These are phyloP conservation scores for Moricandia arvensis DNA, from an alignment of 345 rosid genomes.

Conservation along the genomic window DNA sequence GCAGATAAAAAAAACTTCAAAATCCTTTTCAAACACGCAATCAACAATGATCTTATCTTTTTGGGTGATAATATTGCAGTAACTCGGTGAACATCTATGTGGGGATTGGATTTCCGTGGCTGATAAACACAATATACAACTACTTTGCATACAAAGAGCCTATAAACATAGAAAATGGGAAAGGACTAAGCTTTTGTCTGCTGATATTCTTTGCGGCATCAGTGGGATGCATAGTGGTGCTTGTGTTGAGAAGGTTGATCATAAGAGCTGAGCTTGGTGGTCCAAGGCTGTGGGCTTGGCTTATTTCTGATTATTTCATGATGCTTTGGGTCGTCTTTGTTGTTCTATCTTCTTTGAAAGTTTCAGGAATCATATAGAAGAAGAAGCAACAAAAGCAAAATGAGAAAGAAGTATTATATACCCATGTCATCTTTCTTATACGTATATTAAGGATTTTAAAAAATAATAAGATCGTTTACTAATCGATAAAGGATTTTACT, in stretches of 20 bases:
- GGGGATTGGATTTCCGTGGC: conserved; percentile 93
- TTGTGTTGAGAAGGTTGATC: conserved; percentile 66
- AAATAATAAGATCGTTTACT: too few species aligned
- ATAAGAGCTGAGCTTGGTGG: conserved; percentile 90
- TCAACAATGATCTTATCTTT: background rate
- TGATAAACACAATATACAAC: conserved; percentile 82
- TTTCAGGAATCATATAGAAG: conserved; percentile 63
- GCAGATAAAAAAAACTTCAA: conserved; percentile 54
- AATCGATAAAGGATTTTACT: too few species aligned
- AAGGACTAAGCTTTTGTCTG: conserved; percentile 78
- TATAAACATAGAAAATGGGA: conserved; percentile 52
- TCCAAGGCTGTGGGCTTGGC: conserved; percentile 83
- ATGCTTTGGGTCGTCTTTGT: conserved; percentile 75
- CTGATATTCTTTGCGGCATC: conserved; percentile 78
- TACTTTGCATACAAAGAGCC: conserved; percentile 65
- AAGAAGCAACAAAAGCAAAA: background rate
- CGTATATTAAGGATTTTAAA: too few species aligned
- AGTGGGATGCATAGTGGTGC: conserved; percentile 71
- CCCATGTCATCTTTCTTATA: background rate
- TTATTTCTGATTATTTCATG: conserved; percentile 59
- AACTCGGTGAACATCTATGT: conserved; percentile 90
- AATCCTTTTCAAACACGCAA: background rate
- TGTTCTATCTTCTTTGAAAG: conserved; percentile 68
- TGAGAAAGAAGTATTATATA: conserved; percentile 8
- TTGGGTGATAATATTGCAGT: conserved; percentile 44